phyloP scores from a whole-genome alignment of 371 early-diverging fungal species.

The Cokeromyces recurvatus region DNA sequence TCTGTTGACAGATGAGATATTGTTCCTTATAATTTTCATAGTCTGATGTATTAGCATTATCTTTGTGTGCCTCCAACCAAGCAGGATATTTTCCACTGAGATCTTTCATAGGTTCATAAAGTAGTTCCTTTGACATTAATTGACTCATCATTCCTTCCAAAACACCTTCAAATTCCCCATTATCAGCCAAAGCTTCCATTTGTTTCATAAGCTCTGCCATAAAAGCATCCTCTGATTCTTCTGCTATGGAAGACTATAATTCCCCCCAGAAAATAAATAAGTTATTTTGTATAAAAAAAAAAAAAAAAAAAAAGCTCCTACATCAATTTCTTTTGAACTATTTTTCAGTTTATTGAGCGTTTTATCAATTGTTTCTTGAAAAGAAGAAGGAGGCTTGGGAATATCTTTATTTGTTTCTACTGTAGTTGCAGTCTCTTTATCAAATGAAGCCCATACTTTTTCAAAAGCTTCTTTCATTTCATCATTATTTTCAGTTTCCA shows the following conservation, averaged over 20 bases:
- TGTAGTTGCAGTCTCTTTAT: conserved; percentile 20
- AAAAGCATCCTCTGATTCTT: conserved; percentile 64
- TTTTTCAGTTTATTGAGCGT: conserved; percentile 85
- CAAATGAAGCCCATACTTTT: conserved; percentile 54
- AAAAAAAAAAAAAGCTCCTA: no score
- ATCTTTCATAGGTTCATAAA: conserved; percentile 93
- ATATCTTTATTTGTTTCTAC: conserved; percentile 7
- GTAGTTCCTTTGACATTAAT: conserved; percentile 85
- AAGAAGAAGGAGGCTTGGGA: conserved; percentile 33
- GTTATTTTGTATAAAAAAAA: not conserved
- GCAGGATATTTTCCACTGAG: conserved; percentile 76
- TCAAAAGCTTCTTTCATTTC: conserved; percentile 64
- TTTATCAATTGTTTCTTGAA: conserved; percentile 77
- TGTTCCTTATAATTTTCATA: conserved; percentile 74
- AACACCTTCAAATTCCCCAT: conserved; percentile 77
- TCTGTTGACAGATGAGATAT: conserved; percentile 64
- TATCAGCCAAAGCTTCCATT: conserved; percentile 78
- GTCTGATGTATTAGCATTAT: conserved; percentile 59
- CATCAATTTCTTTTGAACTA: conserved; percentile 78
- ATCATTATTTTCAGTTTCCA: conserved; percentile 35
- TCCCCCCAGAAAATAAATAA: not conserved
- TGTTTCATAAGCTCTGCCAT: conserved; percentile 89
- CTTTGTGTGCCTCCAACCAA: conserved; percentile 77
- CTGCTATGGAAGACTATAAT: conserved; percentile 59
- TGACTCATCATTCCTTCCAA: conserved; percentile 88